phyloP scores from a whole-genome alignment of 352 stramenopile species.

The Pythium apleroticum region DNA sequence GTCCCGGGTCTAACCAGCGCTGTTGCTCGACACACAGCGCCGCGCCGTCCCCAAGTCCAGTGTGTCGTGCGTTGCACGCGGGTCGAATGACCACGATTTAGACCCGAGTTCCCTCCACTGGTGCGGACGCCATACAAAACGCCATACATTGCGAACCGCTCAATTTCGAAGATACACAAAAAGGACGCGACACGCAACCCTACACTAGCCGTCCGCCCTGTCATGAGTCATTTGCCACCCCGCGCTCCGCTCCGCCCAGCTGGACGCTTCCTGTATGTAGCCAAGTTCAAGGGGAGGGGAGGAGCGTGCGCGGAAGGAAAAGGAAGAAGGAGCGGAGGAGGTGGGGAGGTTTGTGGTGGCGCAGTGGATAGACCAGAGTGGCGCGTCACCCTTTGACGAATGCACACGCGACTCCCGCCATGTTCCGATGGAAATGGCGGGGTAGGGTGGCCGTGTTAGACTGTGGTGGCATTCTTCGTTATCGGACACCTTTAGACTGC shows the following conservation, averaged over 20 bases:
- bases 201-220: slow-evolving; percentile 21
- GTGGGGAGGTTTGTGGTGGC: background rate
- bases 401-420: slow-evolving; percentile 17
- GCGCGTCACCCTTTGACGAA: background rate
- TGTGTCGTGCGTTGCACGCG: slow-evolving; percentile 27
- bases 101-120: slow-evolving; percentile 24
- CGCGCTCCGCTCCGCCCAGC: slow-evolving; percentile 22
- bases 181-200: slow-evolving; percentile 29
- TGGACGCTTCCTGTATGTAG: background rate
- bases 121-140: slow-evolving; percentile 27
- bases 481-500: background rate
- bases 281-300: slow-evolving; percentile 17
- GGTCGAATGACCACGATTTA: slow-evolving; percentile 21
- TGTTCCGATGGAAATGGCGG: background rate
- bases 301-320: slow-evolving; percentile 5
- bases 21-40: slow-evolving; percentile 7
- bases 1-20: slow-evolving; percentile 17
- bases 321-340: slow-evolving; percentile 6
- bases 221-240: slow-evolving; percentile 25
- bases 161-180: slow-evolving; percentile 38
- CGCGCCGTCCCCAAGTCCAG: slow-evolving; percentile 17
- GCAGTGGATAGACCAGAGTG: slow-evolving; percentile 8
- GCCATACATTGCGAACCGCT: slow-evolving; percentile 12
- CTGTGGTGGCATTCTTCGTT: too few species aligned
- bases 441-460: too few species aligned